phyloP scores from a whole-genome alignment of 108 stramenopile species.

The Nannochloropsis oceanica region DNA sequence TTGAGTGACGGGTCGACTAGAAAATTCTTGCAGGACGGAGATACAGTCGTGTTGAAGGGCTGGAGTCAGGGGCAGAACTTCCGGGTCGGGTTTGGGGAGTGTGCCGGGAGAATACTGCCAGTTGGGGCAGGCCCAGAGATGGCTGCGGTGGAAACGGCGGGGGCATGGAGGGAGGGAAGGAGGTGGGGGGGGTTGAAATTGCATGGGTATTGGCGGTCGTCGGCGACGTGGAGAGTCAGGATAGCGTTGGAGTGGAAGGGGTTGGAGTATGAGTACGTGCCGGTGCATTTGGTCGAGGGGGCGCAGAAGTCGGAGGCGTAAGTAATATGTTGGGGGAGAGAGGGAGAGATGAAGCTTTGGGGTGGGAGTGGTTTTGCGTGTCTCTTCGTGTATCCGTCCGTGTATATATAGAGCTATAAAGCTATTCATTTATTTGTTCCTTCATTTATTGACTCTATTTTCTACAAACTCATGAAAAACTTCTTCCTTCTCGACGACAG shows the following conservation, averaged over 20 bases:
- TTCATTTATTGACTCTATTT: no score
- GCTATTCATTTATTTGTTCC: background rate
- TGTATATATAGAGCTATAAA: no score
- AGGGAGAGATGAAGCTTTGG: background rate
- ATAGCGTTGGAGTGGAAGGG: slow-evolving; percentile 53
- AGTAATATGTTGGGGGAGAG: background rate
- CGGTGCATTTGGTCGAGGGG: slow-evolving; percentile 34
- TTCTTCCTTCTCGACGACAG: background rate
- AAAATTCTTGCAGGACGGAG: slow-evolving; percentile 70
- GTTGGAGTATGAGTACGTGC: slow-evolving; percentile 41
- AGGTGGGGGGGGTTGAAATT: slow-evolving; percentile 39
- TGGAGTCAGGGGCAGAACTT: slow-evolving; percentile 45
- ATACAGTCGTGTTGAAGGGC: slow-evolving; percentile 63
- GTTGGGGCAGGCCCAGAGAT: background rate
- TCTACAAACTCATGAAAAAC: background rate
- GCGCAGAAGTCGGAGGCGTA: slow-evolving; percentile 23
- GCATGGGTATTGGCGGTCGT: slow-evolving; percentile 48
- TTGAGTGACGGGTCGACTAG: slow-evolving; percentile 41
- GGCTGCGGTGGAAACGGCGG: no score
- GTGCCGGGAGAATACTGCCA: slow-evolving; percentile 50
- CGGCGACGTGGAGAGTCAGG: slow-evolving; percentile 54
- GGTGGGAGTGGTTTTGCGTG: no score
- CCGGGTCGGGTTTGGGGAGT: slow-evolving; percentile 51
- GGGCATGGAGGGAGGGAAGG: no score
- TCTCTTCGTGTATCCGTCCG: no score